Percentiles rank a stretch among this genome's conserved stretches.
Evolutionary conservation across 2,329 filamentous ascomycete species (phyloP).

Genomic region (Penicillium concentricum): DNA sequence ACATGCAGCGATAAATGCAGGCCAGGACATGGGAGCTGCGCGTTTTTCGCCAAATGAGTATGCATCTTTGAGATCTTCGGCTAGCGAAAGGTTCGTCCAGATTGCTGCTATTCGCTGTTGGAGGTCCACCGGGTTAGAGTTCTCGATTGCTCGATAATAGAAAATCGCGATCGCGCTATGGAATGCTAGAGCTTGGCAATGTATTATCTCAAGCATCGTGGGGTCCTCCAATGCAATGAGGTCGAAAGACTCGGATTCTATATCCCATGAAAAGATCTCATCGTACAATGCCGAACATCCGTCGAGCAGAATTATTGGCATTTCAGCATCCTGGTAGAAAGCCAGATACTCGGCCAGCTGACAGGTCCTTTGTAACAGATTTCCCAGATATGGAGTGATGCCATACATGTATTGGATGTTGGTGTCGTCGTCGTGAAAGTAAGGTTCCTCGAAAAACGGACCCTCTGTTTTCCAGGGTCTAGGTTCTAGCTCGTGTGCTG

Average conservation of each 20-base stretch:
- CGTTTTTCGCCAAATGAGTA: constrained; percentile 11
- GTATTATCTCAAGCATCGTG: constrained; percentile 11
- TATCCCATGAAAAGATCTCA: constrained; percentile 1
- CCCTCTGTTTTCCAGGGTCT: not conserved
- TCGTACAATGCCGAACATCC: not conserved
- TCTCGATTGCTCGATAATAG: constrained; percentile 17
- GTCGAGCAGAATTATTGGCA: not conserved
- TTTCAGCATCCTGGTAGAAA: not conserved
- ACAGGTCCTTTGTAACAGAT: constrained; percentile 17
- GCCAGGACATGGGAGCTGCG: constrained; percentile 24
- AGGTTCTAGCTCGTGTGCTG: constrained; percentile 10
- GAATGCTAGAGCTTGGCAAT: constrained; percentile 17
- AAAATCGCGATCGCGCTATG: constrained; percentile 16
- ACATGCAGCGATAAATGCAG: constrained; percentile 24
- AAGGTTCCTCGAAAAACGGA: not conserved
- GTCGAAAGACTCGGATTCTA: constrained; percentile 6
- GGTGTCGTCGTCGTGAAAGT: constrained; percentile 4
- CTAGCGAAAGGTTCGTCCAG: constrained; percentile 13
- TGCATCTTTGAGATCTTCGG: constrained; percentile 18
- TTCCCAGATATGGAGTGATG: constrained; percentile 19
- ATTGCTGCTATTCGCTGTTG: constrained; percentile 5
- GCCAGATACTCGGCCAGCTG: constrained; percentile 9
- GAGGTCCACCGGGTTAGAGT: constrained; percentile 1
- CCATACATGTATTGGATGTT: constrained; percentile 21
- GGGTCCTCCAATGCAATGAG: not conserved